phyloP scores from a whole-genome alignment of 2,329 filamentous ascomycete species.

The Xylariaceae sp. region DNA sequence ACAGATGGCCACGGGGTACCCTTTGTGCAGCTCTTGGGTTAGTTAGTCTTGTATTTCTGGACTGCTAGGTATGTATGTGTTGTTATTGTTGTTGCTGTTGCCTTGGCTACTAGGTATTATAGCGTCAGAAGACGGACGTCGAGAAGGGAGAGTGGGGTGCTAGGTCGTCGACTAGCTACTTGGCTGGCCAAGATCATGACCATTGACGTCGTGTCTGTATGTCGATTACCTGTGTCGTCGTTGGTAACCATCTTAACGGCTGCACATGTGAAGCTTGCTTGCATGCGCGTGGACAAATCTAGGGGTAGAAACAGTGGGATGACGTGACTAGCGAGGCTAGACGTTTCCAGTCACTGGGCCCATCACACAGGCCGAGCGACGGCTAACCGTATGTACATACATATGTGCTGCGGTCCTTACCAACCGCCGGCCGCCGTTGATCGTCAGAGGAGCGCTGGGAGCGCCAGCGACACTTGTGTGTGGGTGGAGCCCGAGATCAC shows the following conservation, averaged over 20 bases:
- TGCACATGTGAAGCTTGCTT: background rate
- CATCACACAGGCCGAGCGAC: background rate
- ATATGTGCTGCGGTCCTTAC: too few relatives aligned
- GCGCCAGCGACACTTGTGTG: background rate
- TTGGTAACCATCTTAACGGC: background rate
- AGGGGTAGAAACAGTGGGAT: background rate
- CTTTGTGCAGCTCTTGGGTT: too few relatives aligned
- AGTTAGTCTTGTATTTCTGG: too few relatives aligned
- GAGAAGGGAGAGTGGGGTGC: too few relatives aligned
- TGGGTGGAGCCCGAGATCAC: conserved; percentile 19
- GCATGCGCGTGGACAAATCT: background rate
- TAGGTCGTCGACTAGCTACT: too few relatives aligned
- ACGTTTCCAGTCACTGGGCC: background rate
- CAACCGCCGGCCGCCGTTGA: background rate
- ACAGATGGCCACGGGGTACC: too few relatives aligned
- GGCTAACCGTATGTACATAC: too few relatives aligned
- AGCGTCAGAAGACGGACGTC: too few relatives aligned
- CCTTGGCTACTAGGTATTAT: too few relatives aligned
- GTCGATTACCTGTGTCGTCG: background rate
- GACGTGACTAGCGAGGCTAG: background rate
- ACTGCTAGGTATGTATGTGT: too few relatives aligned
- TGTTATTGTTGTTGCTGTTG: too few relatives aligned
- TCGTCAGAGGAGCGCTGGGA: background rate
- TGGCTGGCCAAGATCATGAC: too few relatives aligned
- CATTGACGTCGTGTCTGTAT: background rate